Base-by-base conservation (phyloP, 805 yeast species). In the Candida nemodendra region DNA sequence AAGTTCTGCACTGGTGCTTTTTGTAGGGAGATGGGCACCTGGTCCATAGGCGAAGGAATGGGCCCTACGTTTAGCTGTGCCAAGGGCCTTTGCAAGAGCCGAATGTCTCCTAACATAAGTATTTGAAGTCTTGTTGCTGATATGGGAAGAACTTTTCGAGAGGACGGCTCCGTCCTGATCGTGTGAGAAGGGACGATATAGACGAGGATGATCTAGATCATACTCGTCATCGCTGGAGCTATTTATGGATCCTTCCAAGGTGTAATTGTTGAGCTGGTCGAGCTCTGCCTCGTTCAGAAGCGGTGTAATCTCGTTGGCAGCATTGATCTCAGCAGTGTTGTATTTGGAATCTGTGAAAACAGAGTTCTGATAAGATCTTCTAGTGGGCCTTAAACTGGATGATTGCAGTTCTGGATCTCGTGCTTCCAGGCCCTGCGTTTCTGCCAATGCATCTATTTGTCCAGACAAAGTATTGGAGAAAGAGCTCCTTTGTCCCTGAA, bases 71-170 rank as follows among this genome's bases (percentile, higher is more conserved):
- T 38, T 41, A 24, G 42, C 34, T 13, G 16, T 23, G 8, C 13
- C 29, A n/a, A 32, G 23, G 13, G 39, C 14, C 16, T 41, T 49
- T 5, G 49, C 39, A 25, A 47, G 35, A 34, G 52, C 37, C n/a
- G 61, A 57, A 32, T 43, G 47, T 15, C 52, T 41, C 17, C 51
- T 41, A 9, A 32, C 32, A 23, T 27, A 18, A 4, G 28, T 18
- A 17, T 19, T 30, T 21, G 35, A 27, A 21, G 39, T 46, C 17
- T 37, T 44, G 39, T 34, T 36, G 32, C 34, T 36, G 34, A 23
- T 18, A 28, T 6, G 29, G 16, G 39, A 35, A 3, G 28, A 11
- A 12, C 18, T 24, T 16, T 29, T 35, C 7, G 18, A 14, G 11
- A 35, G 11, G 23, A 27, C 31, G 11, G 21, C 17, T 3, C 47